These are phyloP conservation scores for Cutaneotrichosporon dermatis DNA, from an alignment of 1,284 basidiomycete genomes.

Conservation along the genomic window DNA sequence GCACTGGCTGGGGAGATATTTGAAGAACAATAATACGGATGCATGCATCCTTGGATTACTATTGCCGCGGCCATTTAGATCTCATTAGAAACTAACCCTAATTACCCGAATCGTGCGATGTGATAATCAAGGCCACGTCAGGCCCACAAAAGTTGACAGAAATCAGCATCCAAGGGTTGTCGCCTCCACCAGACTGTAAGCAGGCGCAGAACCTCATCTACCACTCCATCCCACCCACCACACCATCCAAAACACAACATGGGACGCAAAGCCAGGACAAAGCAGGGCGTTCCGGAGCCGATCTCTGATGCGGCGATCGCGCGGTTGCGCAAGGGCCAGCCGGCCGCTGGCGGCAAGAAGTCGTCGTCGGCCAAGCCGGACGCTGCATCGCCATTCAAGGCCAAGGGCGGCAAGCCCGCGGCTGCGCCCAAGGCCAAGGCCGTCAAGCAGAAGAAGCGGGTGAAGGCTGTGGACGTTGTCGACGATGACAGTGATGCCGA, in stretches of 20 bases:
- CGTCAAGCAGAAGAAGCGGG: slow-evolving; percentile 26
- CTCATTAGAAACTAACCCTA: too few species aligned
- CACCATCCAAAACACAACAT: slow-evolving; percentile 38
- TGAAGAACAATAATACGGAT: not conserved
- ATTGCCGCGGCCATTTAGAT: not conserved
- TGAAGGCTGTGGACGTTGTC: slow-evolving; percentile 38
- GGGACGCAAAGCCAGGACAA: slow-evolving; percentile 87
- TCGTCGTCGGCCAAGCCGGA: slow-evolving; percentile 21
- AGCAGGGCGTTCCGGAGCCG: slow-evolving; percentile 73
- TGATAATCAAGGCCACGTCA: not conserved
- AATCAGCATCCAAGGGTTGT: not conserved
- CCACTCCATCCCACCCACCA: not conserved
- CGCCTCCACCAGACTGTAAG: not conserved
- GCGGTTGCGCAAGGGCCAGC: slow-evolving; percentile 2
- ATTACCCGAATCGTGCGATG: not conserved
- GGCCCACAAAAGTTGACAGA: not conserved
- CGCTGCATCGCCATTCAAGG: slow-evolving; percentile 26
- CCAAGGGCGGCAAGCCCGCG: slow-evolving; percentile 18
- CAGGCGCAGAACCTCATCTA: not conserved
- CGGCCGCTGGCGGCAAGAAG: slow-evolving; percentile 33
- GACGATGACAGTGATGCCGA: slow-evolving; percentile 45
- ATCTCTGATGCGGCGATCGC: slow-evolving; percentile 49
- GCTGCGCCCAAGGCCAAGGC: slow-evolving; percentile 27
- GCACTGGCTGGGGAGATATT: not conserved
- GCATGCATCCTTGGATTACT: not conserved